Evolutionary conservation across 352 stramenopile genomes (phyloP), one percentile per base, ranked within the genome.

Genomic region (Globisporangium uncinulatum): DNA sequence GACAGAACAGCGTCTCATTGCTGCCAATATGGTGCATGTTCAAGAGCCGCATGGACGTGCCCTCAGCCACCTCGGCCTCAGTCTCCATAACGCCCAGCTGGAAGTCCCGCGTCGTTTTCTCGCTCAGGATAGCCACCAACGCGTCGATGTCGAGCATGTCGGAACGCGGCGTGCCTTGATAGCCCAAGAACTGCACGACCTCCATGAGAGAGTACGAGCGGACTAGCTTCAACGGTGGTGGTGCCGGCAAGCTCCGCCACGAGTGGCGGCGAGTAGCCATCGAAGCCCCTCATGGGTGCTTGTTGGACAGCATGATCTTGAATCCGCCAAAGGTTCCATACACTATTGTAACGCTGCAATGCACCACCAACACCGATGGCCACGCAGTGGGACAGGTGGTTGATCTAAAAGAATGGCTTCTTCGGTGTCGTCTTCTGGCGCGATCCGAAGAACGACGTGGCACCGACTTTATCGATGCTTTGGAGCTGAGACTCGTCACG

Each of bases 151-250:
- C 48, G 11, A 54, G n/a, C 24, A 17, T 51, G 46, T 44, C 37
- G 11, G 6, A 24, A 14, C 2, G 64, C 66, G 17, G 69, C 32
- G 31, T 61, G 42, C 5, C 19, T 21, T n/a, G 14, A 41, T 19
- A 79, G 50, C 5, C 56, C n/a, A 19, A 47, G 43, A 41, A 65
- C 51, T 46, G 2, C n/a, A n/a, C n/a, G n/a, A n/a, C n/a, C n/a
- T n/a, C n/a, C n/a, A n/a, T n/a, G n/a, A n/a, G n/a, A n/a, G n/a
- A n/a, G n/a, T 7, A 81, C 48, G 0, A 83, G 54, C 0, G 62
- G 56, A 51, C 71, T 81, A 8, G 69, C 57, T n/a, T 54, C 45
- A 44, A 81, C 69, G 6, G 58, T 52, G 6, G 51, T 55, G 17
- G 21, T 54, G 19, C 65, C 50, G 31, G 59, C 44, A 17, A 54